Evolutionary conservation across 2,329 filamentous ascomycete genomes (phyloP), one percentile per base, ranked within the genome.

Genomic region (Phaeophleospora eucalypticola): DNA sequence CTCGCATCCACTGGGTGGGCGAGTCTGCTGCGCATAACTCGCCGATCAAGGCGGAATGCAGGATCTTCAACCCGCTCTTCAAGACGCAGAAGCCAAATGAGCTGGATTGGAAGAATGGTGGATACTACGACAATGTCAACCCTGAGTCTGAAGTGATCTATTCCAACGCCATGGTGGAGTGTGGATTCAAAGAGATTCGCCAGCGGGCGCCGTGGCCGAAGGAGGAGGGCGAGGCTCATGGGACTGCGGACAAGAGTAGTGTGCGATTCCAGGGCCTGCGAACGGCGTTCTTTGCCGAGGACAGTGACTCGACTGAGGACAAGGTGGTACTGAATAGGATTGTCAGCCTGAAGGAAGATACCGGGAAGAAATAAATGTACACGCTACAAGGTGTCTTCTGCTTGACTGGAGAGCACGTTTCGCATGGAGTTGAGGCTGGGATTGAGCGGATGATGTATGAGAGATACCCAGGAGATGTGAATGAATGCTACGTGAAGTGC

Each of bases 201-300:
- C 69, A 72, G 36, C 73, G 83, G 20, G 88, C 87, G 3, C 89
- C 88, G 4, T 94, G 89, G 89, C 88, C 89, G 2, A 84, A 86
- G 66, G 81, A 84, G 36, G 84, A 81, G 4, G 86, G 86, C 9
- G 87, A 89, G 50, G 77, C 81, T 56, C 71, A 77, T 47, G 79
- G 77, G 9, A 79, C 77, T 56, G 61, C 52, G 15, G 65, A 65
- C 9, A 85, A 84, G 1, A 80, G 81, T 18, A 87, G 88, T 45
- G 84, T 96, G 4, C 78, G 91, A 39, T 97, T 97, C 77, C 91
- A 97, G 75, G 91, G 83, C 2, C 83, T 95, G 77, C 79, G 91
- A 19, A 86, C 91, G 36, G 91, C 85, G 8, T 95, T 94, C 65
- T 93, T 93, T 71, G 82, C 82, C 65, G 80, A 78, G 41, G 89